A percentile compares a stretch with the other conserved stretches of the same genome.
phyloP scores from a whole-genome alignment of 2,329 filamentous ascomycete genomes.

The Aspergillus hiratsukae region DNA sequence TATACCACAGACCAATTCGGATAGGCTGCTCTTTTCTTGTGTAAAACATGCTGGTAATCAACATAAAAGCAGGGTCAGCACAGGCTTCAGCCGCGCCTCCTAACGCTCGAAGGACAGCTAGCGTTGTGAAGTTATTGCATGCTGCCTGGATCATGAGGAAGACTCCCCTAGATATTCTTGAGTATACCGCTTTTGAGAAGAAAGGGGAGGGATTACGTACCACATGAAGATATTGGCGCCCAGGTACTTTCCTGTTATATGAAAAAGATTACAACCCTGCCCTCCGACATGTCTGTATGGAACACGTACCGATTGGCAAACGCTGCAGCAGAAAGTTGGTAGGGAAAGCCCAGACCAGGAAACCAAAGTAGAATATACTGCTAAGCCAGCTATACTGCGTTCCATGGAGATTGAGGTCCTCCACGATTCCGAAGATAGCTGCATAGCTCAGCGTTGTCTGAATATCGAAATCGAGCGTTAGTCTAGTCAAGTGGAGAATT shows the following conservation, averaged over 20 bases:
- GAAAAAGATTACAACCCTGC: background rate
- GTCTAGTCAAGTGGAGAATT: background rate
- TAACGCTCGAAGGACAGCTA: slow-evolving; percentile 55
- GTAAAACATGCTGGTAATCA: slow-evolving; percentile 64
- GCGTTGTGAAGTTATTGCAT: slow-evolving; percentile 51
- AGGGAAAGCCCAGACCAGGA: slow-evolving; percentile 51
- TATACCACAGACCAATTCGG: slow-evolving; percentile 57
- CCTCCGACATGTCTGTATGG: too few relatives aligned
- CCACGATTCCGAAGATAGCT: slow-evolving; percentile 60
- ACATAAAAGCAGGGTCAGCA: slow-evolving; percentile 57
- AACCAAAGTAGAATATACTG: slow-evolving; percentile 55
- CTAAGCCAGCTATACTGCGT: slow-evolving; percentile 56
- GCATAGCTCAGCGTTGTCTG: slow-evolving; percentile 59
- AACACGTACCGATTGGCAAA: slow-evolving; percentile 44
- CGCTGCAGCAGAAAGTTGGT: slow-evolving; percentile 52
- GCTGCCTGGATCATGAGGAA: slow-evolving; percentile 52
- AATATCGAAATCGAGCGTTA: background rate
- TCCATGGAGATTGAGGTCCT: slow-evolving; percentile 55
- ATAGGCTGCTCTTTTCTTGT: slow-evolving; percentile 59
- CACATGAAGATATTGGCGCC: slow-evolving; percentile 57
- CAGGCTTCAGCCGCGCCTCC: slow-evolving; percentile 56
- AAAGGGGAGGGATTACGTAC: slow-evolving; percentile 20
- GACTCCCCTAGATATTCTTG: slow-evolving; percentile 33
- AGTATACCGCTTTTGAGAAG: background rate
- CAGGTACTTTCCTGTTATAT: slow-evolving; percentile 45